A percentile compares a stretch with the other conserved stretches of the same genome.
Evolutionary conservation across 192 early-diverging fungal species (phyloP).

Genomic region (Umbelopsis ramanniana): DNA sequence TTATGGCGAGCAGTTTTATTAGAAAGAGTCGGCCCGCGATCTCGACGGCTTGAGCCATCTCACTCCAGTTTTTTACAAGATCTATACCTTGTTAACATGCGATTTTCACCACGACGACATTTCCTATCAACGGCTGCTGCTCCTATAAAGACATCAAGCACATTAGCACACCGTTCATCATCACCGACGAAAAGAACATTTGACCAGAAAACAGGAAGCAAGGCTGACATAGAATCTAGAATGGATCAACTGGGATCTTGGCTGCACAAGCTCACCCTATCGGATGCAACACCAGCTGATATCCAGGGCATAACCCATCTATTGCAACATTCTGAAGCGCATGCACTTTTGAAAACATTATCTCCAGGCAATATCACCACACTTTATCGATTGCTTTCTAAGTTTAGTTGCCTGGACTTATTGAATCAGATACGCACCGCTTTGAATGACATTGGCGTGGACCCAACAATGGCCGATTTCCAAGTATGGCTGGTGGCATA

Average conservation of each 20-base stretch:
- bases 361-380: not conserved
- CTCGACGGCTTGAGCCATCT: slow-evolving; percentile 5
- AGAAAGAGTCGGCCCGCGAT: slow-evolving; percentile 15
- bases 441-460: not conserved
- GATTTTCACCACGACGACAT: not conserved
- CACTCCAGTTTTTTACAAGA: slow-evolving; percentile 8
- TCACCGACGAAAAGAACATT: not conserved
- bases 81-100: slow-evolving; percentile 14
- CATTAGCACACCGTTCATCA: not conserved
- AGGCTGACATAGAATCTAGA: not conserved
- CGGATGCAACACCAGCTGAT: not conserved
- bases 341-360: not conserved
- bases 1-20: slow-evolving; percentile 20
- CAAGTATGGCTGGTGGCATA: slow-evolving; percentile 9
- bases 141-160: not conserved
- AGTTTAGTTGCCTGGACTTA: slow-evolving; percentile 6
- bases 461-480: not conserved
- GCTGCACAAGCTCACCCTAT: not conserved
- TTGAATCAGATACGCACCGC: not conserved
- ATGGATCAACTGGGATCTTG: not conserved
- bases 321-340: not conserved
- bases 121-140: slow-evolving; percentile 10
- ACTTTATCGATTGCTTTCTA: slow-evolving; percentile 10
- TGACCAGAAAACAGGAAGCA: not conserved
- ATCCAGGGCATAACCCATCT: not conserved